phyloP scores from a whole-genome alignment of 2,329 filamentous ascomycete species.

The Phyllosticta capitalensis region DNA sequence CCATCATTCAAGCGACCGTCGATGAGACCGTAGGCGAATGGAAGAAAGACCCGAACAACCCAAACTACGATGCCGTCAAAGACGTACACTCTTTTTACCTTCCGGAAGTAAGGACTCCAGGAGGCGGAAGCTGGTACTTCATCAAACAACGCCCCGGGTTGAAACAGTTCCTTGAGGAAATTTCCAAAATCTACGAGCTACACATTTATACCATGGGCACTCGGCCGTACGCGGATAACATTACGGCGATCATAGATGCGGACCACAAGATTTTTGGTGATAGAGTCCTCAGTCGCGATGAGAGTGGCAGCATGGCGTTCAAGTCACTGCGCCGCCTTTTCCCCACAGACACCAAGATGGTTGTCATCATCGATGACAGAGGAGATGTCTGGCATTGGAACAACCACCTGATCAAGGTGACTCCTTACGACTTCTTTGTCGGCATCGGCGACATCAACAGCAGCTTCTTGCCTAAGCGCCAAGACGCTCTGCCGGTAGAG shows the following conservation, averaged over 20 bases:
- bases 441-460: constrained; percentile 98
- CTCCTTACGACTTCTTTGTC: constrained; percentile 94
- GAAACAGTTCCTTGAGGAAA: constrained; percentile 64
- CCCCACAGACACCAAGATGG: constrained; percentile 97
- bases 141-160: constrained; percentile 93
- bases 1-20: constrained; percentile 95
- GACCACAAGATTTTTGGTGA: constrained; percentile 84
- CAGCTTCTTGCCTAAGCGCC: constrained; percentile 79
- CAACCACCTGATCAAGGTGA: constrained; percentile 87
- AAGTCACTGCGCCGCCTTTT: constrained; percentile 89
- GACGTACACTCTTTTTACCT: constrained; percentile 85
- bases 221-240: constrained; percentile 84
- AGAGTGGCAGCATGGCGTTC: constrained; percentile 84
- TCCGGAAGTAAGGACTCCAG: constrained; percentile 61
- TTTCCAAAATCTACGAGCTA: constrained; percentile 79
- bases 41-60: constrained; percentile 79
- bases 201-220: constrained; percentile 99
- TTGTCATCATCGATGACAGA: constrained; percentile 95
- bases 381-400: constrained; percentile 95
- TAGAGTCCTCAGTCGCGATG: constrained; percentile 89
- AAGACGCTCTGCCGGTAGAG: constrained; percentile 20
- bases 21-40: constrained; percentile 94
- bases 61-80: constrained; percentile 84
- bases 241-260: constrained; percentile 88
- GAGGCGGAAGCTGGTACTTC: constrained; percentile 84